These are phyloP conservation scores for Saccharum officinarum DNA, from an alignment of 176 grass and related monocot genomes.

Conservation along the genomic window DNA sequence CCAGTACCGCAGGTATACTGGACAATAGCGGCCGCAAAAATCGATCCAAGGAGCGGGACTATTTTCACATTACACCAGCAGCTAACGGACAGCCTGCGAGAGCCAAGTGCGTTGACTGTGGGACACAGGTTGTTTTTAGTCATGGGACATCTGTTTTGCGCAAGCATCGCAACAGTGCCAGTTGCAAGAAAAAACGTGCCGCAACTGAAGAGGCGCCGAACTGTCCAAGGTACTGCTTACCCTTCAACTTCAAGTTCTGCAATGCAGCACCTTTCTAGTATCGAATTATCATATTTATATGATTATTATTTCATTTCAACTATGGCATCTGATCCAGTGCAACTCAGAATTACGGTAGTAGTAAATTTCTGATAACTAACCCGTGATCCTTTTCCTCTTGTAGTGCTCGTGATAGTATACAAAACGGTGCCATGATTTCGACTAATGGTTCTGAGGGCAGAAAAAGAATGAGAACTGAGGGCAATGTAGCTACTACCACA, in stretches of 20 bases:
- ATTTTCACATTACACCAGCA: not conserved
- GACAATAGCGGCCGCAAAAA: not conserved
- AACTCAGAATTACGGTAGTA: not conserved
- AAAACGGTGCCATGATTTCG: not conserved
- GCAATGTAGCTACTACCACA: not conserved
- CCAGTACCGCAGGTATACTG: not conserved
- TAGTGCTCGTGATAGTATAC: not conserved
- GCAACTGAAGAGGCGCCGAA: not conserved
- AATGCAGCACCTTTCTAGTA: not conserved
- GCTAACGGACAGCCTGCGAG: not conserved
- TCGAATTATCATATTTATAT: no score
- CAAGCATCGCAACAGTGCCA: not conserved
- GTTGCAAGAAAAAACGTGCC: not conserved
- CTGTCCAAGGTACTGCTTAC: not conserved
- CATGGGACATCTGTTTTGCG: not conserved
- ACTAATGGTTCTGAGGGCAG: not conserved
- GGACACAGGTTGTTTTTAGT: not conserved
- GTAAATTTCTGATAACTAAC: not conserved
- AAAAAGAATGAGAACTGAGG: not conserved
- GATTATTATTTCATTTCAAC: not conserved
- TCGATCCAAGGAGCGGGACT: not conserved
- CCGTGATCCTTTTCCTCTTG: not conserved
- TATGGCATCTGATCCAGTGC: not conserved
- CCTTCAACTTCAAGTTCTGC: not conserved
- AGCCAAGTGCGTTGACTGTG: slow-evolving; percentile 4